Evolutionary conservation across 1,284 basidiomycete genomes (phyloP).

Genomic region (Naganishia sp.): DNA sequence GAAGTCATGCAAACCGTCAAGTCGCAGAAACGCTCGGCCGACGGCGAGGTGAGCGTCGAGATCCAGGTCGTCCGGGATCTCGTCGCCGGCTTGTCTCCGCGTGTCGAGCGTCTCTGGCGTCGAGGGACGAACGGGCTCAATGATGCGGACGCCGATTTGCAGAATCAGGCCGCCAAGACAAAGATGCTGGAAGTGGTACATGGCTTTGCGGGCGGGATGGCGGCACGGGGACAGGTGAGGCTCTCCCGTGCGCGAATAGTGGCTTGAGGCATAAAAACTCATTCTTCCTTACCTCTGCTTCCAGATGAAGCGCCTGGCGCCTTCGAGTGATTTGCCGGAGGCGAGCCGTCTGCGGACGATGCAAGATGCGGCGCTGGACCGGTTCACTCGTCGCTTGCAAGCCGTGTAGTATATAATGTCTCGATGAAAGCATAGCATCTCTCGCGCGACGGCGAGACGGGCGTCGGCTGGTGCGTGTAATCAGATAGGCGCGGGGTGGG

Average conservation of each 20-base stretch:
- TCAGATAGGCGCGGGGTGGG: background rate
- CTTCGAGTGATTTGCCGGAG: slow-evolving; percentile 44
- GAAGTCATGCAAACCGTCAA: slow-evolving; percentile 4
- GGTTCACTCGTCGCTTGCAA: slow-evolving; percentile 36
- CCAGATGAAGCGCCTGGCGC: slow-evolving; percentile 42
- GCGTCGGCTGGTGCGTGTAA: too few relatives aligned
- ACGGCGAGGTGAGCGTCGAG: background rate
- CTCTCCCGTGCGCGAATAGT: background rate
- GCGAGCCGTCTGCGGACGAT: slow-evolving; percentile 49
- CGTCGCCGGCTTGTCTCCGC: slow-evolving; percentile 6
- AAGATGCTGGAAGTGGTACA: slow-evolving; percentile 47
- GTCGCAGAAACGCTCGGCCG: slow-evolving; percentile 4
- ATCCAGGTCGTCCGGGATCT: background rate
- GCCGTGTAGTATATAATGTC: slow-evolving; percentile 20
- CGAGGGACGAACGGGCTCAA: background rate
- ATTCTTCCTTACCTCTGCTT: slow-evolving; percentile 1
- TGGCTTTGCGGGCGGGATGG: slow-evolving; percentile 39
- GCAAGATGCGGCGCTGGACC: slow-evolving; percentile 45
- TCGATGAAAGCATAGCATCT: background rate
- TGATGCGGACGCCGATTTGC: slow-evolving; percentile 1
- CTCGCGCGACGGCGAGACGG: too few relatives aligned
- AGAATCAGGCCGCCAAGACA: slow-evolving; percentile 15
- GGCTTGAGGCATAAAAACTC: background rate
- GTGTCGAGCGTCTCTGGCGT: slow-evolving; percentile 17
- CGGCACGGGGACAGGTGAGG: slow-evolving; percentile 39